These are phyloP conservation scores for Coelastrella sp. DNA, from an alignment of 139 green algal genomes.

Conservation along the genomic window DNA sequence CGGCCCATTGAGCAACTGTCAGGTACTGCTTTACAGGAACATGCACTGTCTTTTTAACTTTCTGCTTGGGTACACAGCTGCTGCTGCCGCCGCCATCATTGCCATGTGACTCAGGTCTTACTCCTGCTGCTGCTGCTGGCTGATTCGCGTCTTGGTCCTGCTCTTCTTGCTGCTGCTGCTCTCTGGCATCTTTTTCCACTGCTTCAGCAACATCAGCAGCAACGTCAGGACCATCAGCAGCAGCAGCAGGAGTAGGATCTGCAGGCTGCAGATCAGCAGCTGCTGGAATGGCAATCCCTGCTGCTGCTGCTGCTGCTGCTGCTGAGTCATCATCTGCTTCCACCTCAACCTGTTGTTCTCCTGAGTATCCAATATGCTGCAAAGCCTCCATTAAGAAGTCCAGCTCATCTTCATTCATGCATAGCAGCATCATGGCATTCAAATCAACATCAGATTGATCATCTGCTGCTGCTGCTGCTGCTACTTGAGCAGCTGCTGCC, in stretches of 20 bases:
- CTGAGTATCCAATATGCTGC: background rate
- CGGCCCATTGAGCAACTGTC: background rate
- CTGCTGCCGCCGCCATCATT: background rate
- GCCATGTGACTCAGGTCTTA: background rate
- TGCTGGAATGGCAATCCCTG: background rate
- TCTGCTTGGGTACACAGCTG: background rate
- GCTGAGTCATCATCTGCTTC: background rate
- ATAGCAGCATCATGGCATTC: background rate
- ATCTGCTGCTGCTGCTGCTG: background rate
- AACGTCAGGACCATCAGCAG: background rate
- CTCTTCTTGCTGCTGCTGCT: background rate
- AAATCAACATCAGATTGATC: background rate
- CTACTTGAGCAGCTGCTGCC: background rate
- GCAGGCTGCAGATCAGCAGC: background rate
- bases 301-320: background rate
- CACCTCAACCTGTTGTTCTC: background rate
- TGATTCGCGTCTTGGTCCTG: background rate
- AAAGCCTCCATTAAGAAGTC: background rate
- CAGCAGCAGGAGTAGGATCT: background rate
- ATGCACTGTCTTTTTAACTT: background rate
- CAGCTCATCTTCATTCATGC: background rate
- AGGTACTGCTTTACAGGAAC: background rate
- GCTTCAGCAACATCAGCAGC: background rate
- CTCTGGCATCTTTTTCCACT: background rate
- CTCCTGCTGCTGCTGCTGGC: background rate